Base-by-base conservation (phyloP, 495 filamentous ascomycete species). In the Chaetomium tenue region DNA sequence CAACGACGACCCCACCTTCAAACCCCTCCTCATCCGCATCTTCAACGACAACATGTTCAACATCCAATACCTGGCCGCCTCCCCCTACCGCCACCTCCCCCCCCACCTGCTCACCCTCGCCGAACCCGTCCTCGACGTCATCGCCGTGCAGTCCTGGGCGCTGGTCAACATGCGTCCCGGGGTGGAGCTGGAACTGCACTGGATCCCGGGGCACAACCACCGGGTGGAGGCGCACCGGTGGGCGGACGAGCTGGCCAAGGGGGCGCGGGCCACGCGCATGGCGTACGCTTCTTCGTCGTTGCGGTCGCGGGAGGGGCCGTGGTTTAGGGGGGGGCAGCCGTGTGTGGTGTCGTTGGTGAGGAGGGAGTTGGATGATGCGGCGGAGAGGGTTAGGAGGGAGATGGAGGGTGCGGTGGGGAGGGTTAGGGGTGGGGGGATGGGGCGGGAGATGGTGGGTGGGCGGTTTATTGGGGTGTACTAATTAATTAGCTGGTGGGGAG, bases 31-130 rank as follows among this genome's bases (percentile, higher is more conserved):
- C 15, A 22, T 58, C 13, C 40, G 33, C 4, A 47, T 58, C 23
- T 58, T 58, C 40, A 58, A 58, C 56, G 56, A 58, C 56, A 44
- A 47, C 25, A 46, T 46, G 56, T 30, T 7, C 25, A 58, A 58
- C 25, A 5, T 58, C 3, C 11, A 46, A 13, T 58, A 47, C 16
- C 13, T 58, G 13, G 13, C 13, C 40, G 15, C 1, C 40, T 16
- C 13, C 13, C 2, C 13, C 13, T 5, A 4, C 13, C 40, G 40
- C 5, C 40, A 18, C 5, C 40, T 44, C 40, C 1, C 13, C 13
- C 13, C 13, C 13, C 13, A 16, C 16, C 16, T 44, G 13, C 13
- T 44, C 40, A 44, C 40, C 13, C 40, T 44, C 5, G 40, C 40
- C 13, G 1, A 18, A 15, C 40, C 40, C 13, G 40, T 44, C 13